Percentiles rank a stretch among this genome's conserved stretches.
Conservation (phyloP, 257 asterid genomes). For the Primulina tabacum region DNA sequence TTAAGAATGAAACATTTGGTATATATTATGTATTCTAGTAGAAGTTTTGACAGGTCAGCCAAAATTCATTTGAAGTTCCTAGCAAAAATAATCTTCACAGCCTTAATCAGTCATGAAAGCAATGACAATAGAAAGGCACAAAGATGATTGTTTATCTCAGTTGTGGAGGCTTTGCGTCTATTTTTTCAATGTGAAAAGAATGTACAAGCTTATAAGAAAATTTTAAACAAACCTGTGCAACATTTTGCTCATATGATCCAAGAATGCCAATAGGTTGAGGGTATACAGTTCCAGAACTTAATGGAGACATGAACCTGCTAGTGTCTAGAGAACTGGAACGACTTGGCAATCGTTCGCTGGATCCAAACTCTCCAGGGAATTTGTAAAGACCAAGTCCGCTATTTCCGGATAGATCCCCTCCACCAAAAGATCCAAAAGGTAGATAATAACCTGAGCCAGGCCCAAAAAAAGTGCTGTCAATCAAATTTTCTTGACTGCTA, state of each 20-base stretch:
- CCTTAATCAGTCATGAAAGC: not conserved
- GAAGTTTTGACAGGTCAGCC: slow-evolving; percentile 17
- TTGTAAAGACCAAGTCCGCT: slow-evolving; percentile 74
- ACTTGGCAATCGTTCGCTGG: slow-evolving; percentile 61
- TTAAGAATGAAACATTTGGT: slow-evolving; percentile 11
- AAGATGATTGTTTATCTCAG: not conserved
- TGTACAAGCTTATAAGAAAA: slow-evolving; percentile 20
- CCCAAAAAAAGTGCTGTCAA: slow-evolving; percentile 67
- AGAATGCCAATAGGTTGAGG: slow-evolving; percentile 83
- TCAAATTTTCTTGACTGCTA: slow-evolving; percentile 69
- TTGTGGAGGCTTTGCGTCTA: slow-evolving; percentile 20
- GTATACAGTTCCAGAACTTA: slow-evolving; percentile 76
- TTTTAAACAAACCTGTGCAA: slow-evolving; percentile 67
- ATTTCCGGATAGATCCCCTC: slow-evolving; percentile 78
- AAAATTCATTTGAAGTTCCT: slow-evolving; percentile 14
- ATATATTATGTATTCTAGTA: not conserved
- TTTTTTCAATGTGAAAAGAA: not conserved
- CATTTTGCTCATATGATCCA: slow-evolving; percentile 90
- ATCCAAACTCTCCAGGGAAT: slow-evolving; percentile 72
- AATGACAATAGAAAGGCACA: slow-evolving; percentile 7
- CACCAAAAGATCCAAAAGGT: slow-evolving; percentile 83
- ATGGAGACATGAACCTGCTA: slow-evolving; percentile 73
- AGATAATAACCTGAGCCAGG: slow-evolving; percentile 78
- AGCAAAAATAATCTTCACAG: slow-evolving; percentile 14
- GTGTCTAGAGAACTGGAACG: slow-evolving; percentile 63